Evolutionary conservation across 371 early-diverging fungal species (phyloP), one percentile per base, ranked within the genome.

Genomic region (Mortierella sp.): DNA sequence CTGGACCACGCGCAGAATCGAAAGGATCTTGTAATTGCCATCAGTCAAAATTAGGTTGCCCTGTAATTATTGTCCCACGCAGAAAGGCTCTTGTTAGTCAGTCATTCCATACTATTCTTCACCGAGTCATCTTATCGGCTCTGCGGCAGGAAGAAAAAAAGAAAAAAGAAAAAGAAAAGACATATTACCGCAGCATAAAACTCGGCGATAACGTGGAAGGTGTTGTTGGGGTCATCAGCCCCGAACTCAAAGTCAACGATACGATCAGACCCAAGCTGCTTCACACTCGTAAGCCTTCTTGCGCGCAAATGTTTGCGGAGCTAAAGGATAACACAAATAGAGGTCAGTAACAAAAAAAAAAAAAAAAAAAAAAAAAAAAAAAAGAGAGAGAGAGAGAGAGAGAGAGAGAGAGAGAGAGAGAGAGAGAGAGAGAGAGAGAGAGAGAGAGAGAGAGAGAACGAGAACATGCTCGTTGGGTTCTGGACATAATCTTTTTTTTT

Each of bases 21-120:
- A 84, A 61, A 98, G 58, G 51, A 97, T 98, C 21, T 82, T 86
- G 82, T 92, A 96, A 45, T 94, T 87, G 50, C 90, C 88, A 87
- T 98, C 97, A 5, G 97, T 96, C 73, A 99, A 82, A 60, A 99
- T 95, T 62, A 99, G 89, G 84, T 99, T 99, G 6, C 99, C 99
- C 86, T 91, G 80, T 1, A 48, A 57, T 46, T 37, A 12, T 56
- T 19, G 57, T 23, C 19, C 21, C 26, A 9, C 26, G 37, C 50
- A 50, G 14, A 16, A 50, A 21, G 9, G 9, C 9, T 3, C 37
- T 37, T 37, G 37, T 37, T 37, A 37, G 37, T 37, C 37, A 37
- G 37, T 9, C 37, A 37, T 5, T 37, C 37, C 3, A 37, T 3
- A 37, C 3, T 5, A 37, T 9, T 5, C 37, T 37, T 3, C 37